A percentile compares a stretch with the other conserved stretches of the same genome.
These are phyloP conservation scores for Trypanosoma avium DNA, from an alignment of 208 protist species.

Conservation along the genomic window DNA sequence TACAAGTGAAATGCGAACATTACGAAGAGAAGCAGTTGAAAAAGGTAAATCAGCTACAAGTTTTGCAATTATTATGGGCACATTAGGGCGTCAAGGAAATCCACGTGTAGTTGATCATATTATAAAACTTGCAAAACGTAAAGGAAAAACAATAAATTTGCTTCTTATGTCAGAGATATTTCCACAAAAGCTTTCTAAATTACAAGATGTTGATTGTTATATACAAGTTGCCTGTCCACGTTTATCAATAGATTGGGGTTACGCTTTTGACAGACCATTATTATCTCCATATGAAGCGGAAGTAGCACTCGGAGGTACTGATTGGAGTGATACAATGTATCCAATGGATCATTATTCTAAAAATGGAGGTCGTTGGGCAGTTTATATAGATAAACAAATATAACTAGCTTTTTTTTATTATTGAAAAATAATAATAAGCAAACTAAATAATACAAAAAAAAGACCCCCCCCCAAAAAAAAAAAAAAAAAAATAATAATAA, in stretches of 20 bases:
- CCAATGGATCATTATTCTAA: slow-evolving; percentile 98
- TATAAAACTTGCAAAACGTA: slow-evolving; percentile 66
- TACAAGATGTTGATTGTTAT: slow-evolving; percentile 94
- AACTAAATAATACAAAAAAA: slow-evolving; percentile 14
- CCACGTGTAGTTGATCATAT: slow-evolving; percentile 93
- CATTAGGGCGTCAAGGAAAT: slow-evolving; percentile 97
- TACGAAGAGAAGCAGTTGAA: slow-evolving; percentile 82
- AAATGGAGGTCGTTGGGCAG: slow-evolving; percentile 91
- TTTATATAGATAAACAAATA: slow-evolving; percentile 88
- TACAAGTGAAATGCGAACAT: slow-evolving; percentile 87
- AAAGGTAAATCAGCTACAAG: slow-evolving; percentile 71
- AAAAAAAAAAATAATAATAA: too few relatives aligned
- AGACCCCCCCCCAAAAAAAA: too few relatives aligned
- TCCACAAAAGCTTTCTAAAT: slow-evolving; percentile 91
- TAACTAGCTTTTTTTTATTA: too few relatives aligned
- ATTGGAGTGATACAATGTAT: slow-evolving; percentile 88
- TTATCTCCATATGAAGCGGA: slow-evolving; percentile 97
- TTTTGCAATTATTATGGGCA: slow-evolving; percentile 97
- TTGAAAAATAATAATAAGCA: slow-evolving; percentile 14
- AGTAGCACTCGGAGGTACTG: slow-evolving; percentile 86
- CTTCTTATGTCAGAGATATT: slow-evolving; percentile 98
- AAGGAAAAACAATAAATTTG: slow-evolving; percentile 74
- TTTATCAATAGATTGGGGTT: slow-evolving; percentile 99
- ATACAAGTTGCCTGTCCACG: slow-evolving; percentile 98
- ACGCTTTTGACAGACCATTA: slow-evolving; percentile 95